A percentile compares a stretch with the other conserved stretches of the same genome.
Evolutionary conservation across 1,284 basidiomycete species (phyloP).

Genomic region (Prillingera fragicola): DNA sequence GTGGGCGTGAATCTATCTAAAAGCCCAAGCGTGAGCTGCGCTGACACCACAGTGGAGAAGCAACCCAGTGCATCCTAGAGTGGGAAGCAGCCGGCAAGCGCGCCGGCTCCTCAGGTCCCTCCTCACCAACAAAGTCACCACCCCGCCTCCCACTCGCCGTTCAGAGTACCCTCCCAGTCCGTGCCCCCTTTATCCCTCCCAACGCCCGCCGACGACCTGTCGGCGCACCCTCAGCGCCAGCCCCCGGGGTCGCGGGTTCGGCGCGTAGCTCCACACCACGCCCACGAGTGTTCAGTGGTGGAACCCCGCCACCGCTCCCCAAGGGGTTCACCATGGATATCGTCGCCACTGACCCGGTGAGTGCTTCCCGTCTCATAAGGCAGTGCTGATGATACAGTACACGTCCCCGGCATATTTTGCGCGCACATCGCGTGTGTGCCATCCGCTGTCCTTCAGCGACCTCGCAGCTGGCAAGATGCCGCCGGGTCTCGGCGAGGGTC

Average conservation of each 20-base stretch:
- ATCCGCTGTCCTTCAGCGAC: conserved; percentile 55
- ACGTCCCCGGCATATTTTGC: conserved; percentile 53
- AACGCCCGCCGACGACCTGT: conserved; percentile 18
- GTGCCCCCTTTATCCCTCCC: conserved; percentile 37
- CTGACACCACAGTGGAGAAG: conserved; percentile 41
- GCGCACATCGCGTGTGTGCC: conserved; percentile 53
- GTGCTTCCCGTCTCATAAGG: conserved; percentile 14
- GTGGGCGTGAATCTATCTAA: not conserved
- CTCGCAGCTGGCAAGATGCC: conserved; percentile 54
- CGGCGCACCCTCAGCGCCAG: not conserved
- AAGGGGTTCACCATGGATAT: conserved; percentile 23
- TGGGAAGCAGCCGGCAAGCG: conserved; percentile 33
- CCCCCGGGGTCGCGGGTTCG: not conserved
- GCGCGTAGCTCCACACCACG: not conserved
- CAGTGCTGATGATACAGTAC: conserved; percentile 46
- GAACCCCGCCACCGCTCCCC: conserved; percentile 15
- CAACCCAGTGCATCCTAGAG: conserved; percentile 42
- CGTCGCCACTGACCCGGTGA: conserved; percentile 49
- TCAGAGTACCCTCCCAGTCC: conserved; percentile 5
- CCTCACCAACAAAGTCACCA: not conserved
- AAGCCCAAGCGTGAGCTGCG: not conserved
- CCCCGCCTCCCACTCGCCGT: conserved; percentile 1
- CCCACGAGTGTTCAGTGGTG: conserved; percentile 3
- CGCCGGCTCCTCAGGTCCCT: not conserved
- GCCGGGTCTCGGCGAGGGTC: conserved; percentile 1